Percentiles rank a stretch among this genome's conserved stretches.
Conservation (phyloP, 1,284 basidiomycete genomes). For the Boletellus sp. region DNA sequence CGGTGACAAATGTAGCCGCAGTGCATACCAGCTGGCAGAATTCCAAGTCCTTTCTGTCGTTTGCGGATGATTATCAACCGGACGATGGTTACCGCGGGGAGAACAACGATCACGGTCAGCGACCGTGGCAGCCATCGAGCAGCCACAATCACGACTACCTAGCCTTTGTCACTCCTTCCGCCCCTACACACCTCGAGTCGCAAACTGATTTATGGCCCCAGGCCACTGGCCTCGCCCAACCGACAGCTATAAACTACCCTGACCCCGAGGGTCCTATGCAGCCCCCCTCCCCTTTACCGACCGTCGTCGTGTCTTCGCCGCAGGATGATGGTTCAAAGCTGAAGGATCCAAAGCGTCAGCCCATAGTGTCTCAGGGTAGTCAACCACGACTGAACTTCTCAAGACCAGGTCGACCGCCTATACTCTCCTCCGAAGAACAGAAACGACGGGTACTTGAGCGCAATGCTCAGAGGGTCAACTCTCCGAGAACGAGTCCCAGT, state of each 20-base stretch:
- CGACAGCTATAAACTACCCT: conserved; percentile 3
- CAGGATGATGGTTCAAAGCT: conserved; percentile 13
- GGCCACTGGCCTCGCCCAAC: conserved; percentile 6
- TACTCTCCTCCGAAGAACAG: conserved; percentile 46
- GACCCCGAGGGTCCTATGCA: conserved; percentile 17
- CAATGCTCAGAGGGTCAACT: conserved; percentile 40
- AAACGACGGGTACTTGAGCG: conserved; percentile 61
- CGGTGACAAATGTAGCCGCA: conserved; percentile 38
- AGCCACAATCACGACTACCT: conserved; percentile 3
- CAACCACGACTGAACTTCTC: conserved; percentile 52
- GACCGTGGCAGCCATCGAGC: background rate
- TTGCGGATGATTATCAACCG: conserved; percentile 22
- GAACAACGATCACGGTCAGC: conserved; percentile 8
- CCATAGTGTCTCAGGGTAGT: conserved; percentile 30
- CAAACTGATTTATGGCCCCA: conserved; percentile 18
- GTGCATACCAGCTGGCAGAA: conserved; percentile 15
- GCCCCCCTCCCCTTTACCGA: conserved; percentile 41
- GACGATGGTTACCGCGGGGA: conserved; percentile 15
- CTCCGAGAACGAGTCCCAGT: conserved; percentile 22
- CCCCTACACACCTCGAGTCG: background rate
- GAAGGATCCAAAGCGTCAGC: conserved; percentile 23
- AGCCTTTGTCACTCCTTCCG: background rate
- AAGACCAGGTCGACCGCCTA: conserved; percentile 47
- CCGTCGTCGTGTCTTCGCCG: conserved; percentile 45
- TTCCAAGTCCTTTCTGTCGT: conserved; percentile 28